phyloP scores from a whole-genome alignment of 2,329 filamentous ascomycete species.

The Phoma herbarum region DNA sequence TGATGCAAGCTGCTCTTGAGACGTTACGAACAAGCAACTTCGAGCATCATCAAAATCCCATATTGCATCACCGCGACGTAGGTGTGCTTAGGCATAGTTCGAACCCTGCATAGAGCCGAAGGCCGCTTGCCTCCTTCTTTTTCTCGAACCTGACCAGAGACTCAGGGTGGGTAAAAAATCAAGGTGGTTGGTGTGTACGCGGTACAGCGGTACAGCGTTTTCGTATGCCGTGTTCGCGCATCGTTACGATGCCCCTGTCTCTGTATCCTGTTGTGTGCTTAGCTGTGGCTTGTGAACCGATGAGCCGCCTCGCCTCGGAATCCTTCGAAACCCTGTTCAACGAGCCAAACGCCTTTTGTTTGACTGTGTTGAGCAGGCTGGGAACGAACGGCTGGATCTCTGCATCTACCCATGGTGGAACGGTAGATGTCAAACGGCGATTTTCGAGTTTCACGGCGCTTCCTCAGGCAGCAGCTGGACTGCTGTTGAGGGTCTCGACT shows the following conservation, averaged over 20 bases:
- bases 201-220: conserved; percentile 13
- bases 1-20: background rate
- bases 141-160: conserved; percentile 5
- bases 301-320: conserved; percentile 18
- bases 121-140: conserved; percentile 7
- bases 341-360: conserved; percentile 15
- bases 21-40: background rate
- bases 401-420: conserved; percentile 4
- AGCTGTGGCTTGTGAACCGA: conserved; percentile 21
- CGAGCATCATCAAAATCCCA: background rate
- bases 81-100: conserved; percentile 1
- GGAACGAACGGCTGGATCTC: background rate
- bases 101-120: conserved; percentile 15
- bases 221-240: conserved; percentile 1
- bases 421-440: conserved; percentile 6
- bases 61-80: conserved; percentile 23
- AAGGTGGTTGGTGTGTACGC: conserved; percentile 11
- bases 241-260: conserved; percentile 18
- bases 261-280: conserved; percentile 5
- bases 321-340: conserved; percentile 21
- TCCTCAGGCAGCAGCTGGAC: background rate
- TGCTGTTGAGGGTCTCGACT: conserved; percentile 13
- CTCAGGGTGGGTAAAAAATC: conserved; percentile 14
- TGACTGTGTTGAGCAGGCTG: conserved; percentile 2
- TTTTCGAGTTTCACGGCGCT: conserved; percentile 7